Percentiles rank a stretch among this genome's conserved stretches.
Evolutionary conservation across 2,329 filamentous ascomycete species (phyloP).

Genomic region (Sclerotinia nivalis): DNA sequence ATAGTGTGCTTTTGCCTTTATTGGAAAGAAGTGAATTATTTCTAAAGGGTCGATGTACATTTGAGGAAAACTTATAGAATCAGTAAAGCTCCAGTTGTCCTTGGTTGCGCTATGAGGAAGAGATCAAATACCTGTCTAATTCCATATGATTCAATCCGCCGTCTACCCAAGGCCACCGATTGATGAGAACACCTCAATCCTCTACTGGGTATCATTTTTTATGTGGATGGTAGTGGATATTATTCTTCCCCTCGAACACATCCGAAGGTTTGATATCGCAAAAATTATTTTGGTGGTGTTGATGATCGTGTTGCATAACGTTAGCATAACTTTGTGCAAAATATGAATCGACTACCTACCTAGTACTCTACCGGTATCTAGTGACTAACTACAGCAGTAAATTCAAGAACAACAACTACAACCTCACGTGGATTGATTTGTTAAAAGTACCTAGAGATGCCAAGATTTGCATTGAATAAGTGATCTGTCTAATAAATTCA

Average conservation of each 20-base stretch:
- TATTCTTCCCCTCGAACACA: constrained; percentile 16
- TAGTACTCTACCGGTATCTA: too few species aligned
- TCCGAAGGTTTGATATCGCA: constrained; percentile 26
- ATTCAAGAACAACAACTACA: not conserved
- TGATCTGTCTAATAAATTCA: not conserved
- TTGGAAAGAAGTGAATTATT: constrained; percentile 35
- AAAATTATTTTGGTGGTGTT: constrained; percentile 31
- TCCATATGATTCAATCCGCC: constrained; percentile 44
- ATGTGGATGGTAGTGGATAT: constrained; percentile 21
- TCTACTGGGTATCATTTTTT: constrained; percentile 56
- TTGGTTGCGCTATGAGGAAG: constrained; percentile 3
- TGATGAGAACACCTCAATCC: constrained; percentile 51
- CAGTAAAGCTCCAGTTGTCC: not conserved
- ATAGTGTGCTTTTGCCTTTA: constrained; percentile 25
- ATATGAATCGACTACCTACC: not conserved
- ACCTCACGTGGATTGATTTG: too few species aligned
- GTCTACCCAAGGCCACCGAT: constrained; percentile 43
- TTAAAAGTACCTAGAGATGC: too few species aligned
- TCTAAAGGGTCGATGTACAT: constrained; percentile 34
- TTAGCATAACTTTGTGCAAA: not conserved
- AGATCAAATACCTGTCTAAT: constrained; percentile 36
- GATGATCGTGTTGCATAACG: not conserved
- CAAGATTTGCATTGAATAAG: not conserved
- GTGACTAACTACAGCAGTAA: not conserved
- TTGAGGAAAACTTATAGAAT: constrained; percentile 41